A percentile compares a stretch with the other conserved stretches of the same genome.
Evolutionary conservation across 495 filamentous ascomycete genomes (phyloP).

Genomic region (Recurvomyces mirabilis): DNA sequence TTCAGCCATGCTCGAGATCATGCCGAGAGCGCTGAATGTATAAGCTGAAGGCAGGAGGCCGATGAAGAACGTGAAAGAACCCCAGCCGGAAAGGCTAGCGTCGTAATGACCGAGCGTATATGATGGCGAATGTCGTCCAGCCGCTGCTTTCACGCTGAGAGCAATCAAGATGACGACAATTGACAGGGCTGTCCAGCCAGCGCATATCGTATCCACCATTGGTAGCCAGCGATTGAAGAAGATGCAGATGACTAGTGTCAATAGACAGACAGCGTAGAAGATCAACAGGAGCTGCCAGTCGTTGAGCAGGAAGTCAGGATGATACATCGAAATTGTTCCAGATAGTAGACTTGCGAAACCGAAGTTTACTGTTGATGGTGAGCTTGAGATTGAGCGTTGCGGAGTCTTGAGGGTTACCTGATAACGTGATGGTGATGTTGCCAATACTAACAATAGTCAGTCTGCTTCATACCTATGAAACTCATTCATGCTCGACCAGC

Average conservation of each 20-base stretch:
- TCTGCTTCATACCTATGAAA: too few species aligned
- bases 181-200: constrained; percentile 4
- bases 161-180: constrained; percentile 11
- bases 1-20: constrained; percentile 11
- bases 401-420: neutral
- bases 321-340: constrained; percentile 10
- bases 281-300: constrained; percentile 13
- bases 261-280: constrained; percentile 13
- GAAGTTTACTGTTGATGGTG: constrained; percentile 4
- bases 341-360: constrained; percentile 9
- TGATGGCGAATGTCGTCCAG: constrained; percentile 2
- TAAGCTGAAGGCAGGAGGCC: constrained; percentile 10
- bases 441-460: too few species aligned
- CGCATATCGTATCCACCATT: constrained; percentile 10
- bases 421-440: constrained; percentile 10
- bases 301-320: constrained; percentile 7
- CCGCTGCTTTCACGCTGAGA: neutral
- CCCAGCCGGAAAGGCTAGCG: constrained; percentile 5
- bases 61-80: constrained; percentile 13
- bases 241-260: constrained; percentile 9
- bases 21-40: constrained; percentile 14
- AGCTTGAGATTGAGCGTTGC: neutral
- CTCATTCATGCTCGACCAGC: too few species aligned
- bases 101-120: constrained; percentile 13
- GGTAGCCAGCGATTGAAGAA: constrained; percentile 10